A percentile compares a stretch with the other conserved stretches of the same genome.
Evolutionary conservation across 1,284 basidiomycete species (phyloP).

Genomic region (Cryptococcus sp.): DNA sequence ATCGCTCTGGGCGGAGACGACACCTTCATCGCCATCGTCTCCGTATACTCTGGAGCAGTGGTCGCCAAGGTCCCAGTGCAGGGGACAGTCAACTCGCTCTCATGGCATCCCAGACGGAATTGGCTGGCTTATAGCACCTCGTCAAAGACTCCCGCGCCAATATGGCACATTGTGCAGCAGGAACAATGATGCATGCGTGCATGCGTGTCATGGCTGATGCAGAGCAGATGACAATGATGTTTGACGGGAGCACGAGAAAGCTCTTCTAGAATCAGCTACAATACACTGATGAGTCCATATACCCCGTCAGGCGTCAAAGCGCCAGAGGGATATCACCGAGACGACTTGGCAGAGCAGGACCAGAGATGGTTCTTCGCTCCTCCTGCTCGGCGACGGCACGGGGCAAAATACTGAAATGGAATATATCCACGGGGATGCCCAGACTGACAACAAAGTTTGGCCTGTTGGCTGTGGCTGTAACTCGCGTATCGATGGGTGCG

Average conservation of each 20-base stretch:
- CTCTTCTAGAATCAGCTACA: too few species aligned
- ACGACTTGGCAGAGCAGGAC: conserved; percentile 8
- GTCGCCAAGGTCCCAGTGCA: conserved; percentile 33
- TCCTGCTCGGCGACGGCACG: conserved; percentile 1
- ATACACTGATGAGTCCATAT: too few species aligned
- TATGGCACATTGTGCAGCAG: conserved; percentile 41
- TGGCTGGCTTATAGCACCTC: conserved; percentile 41
- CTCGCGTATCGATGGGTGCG: conserved; percentile 64
- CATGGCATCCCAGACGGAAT: conserved; percentile 42
- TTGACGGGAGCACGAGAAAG: too few species aligned
- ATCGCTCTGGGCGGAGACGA: conserved; percentile 47
- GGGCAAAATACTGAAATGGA: conserved; percentile 35
- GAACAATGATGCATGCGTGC: conserved; percentile 21
- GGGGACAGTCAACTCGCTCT: conserved; percentile 31
- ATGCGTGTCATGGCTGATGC: too few species aligned
- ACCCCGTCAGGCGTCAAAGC: too few species aligned
- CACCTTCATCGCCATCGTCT: conserved; percentile 35
- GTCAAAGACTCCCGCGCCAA: conserved; percentile 22
- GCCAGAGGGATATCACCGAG: too few species aligned
- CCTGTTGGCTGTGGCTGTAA: conserved; percentile 33
- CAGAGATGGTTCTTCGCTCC: conserved; percentile 1
- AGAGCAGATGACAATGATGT: too few species aligned
- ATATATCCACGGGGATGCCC: conserved; percentile 33
- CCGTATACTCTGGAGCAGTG: conserved; percentile 28
- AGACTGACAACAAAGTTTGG: conserved; percentile 35